These are phyloP conservation scores for Alternaria alternata DNA, from an alignment of 2,329 filamentous ascomycete genomes.

Conservation along the genomic window DNA sequence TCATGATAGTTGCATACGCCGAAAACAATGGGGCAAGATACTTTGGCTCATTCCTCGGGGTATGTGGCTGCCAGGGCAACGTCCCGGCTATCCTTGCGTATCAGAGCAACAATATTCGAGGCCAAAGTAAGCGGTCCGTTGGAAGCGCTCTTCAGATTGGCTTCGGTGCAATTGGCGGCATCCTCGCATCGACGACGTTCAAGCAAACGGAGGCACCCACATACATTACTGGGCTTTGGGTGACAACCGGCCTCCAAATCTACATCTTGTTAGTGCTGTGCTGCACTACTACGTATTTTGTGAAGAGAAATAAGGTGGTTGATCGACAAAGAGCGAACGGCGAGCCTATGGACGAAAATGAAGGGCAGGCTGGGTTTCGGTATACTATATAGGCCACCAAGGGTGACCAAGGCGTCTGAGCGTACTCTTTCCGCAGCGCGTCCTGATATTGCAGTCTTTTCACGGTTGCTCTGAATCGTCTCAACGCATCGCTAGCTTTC, in stretches of 20 bases:
- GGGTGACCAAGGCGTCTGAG: not conserved
- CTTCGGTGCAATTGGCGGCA: conserved; percentile 38
- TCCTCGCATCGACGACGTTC: conserved; percentile 33
- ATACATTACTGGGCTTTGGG: conserved; percentile 33
- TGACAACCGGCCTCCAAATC: conserved; percentile 28
- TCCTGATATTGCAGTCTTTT: not conserved
- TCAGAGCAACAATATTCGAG: conserved; percentile 37
- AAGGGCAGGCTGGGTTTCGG: conserved; percentile 31
- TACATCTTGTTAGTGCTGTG: conserved; percentile 24
- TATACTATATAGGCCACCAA: conserved; percentile 15
- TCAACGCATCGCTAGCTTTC: not conserved
- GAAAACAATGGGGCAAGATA: conserved; percentile 33
- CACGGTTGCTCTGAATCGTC: not conserved
- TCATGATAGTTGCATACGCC: conserved; percentile 37
- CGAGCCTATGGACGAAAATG: conserved; percentile 22
- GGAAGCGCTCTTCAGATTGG: conserved; percentile 35
- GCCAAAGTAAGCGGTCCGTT: conserved; percentile 32
- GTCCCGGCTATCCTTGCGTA: conserved; percentile 37
- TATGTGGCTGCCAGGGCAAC: conserved; percentile 29
- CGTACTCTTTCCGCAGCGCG: not conserved
- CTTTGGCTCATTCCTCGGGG: conserved; percentile 38
- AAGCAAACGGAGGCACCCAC: conserved; percentile 30
- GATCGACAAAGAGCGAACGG: conserved; percentile 22
- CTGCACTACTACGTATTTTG: conserved; percentile 22
- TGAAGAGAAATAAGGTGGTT: conserved; percentile 25